Base-by-base conservation (phyloP, 805 yeast species). In the Metschnikowia matae region DNA sequence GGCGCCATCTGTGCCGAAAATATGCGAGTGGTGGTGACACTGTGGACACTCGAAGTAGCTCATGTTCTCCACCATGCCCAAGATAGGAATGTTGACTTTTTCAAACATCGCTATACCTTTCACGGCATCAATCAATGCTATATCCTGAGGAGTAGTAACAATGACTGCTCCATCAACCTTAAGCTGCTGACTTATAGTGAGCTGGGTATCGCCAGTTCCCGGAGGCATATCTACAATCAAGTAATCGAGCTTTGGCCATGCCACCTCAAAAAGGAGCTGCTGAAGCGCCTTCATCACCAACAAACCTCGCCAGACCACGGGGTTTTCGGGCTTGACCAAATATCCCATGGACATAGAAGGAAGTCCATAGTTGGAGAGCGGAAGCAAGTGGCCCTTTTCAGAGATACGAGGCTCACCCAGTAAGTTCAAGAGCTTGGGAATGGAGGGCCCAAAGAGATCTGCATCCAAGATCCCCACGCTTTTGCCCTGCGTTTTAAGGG, bases 291-390 rank as follows among this genome's bases (percentile, higher is more conserved):
- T 89, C 81, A 86, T 89, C 18, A 89, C 91, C 82, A 89, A 82
- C 39, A 88, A 67, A 0, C 96, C 96, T 48, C 96, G 72, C 96
- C 96, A 89, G 0, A 85, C 92, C 4, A 89, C 77, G 0, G 90
- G 85, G 31, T 82, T 81, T 44, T 79, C 83, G 7, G 85, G 85
- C 1, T 77, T 66, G 2, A 88, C 78, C 56, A 89, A 69, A 59
- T 84, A 88, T 0, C 96, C 96, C 95, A 89, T 89, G 0, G 95
- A 87, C 96, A 89, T 89, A 6, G 90, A 80, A 56, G 85, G 83
- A 2, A 89, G 62, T 0, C 96, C 96, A 55, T 83, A 87, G 62
- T 87, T 88, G 10, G 74, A 64, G 57, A 87, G 65, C 0, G 96
- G 96, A 0, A 83, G 61, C 2, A 88, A 68, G 56, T 78, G 77